Evolutionary conservation across 208 protist species (phyloP).

Genomic region (Lotmaria passim): DNA sequence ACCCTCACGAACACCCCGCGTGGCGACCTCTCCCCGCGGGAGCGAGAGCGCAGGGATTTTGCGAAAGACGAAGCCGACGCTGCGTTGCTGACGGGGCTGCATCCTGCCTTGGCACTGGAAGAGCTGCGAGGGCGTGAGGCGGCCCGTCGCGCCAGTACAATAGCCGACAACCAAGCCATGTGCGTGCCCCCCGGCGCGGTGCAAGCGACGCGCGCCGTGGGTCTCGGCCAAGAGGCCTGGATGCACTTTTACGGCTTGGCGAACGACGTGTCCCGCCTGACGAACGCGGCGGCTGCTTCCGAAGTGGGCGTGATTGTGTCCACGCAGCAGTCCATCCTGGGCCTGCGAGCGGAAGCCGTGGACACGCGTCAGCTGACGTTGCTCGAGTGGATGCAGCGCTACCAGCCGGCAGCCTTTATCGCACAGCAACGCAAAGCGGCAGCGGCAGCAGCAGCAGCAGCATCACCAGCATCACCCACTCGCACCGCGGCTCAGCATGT

Average conservation of each 20-base stretch:
- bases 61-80: not conserved
- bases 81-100: not conserved
- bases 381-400: constrained; percentile 29
- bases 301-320: constrained; percentile 11
- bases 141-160: not conserved
- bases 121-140: constrained; percentile 26
- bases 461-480: not conserved
- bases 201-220: constrained; percentile 4
- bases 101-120: constrained; percentile 45
- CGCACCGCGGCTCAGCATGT: not conserved
- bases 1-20: not conserved
- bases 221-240: constrained; percentile 27
- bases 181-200: constrained; percentile 1
- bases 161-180: not conserved
- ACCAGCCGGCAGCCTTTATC: constrained; percentile 24
- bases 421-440: constrained; percentile 16
- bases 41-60: not conserved
- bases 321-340: constrained; percentile 18
- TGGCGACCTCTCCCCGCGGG: not conserved
- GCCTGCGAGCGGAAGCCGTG: constrained; percentile 13
- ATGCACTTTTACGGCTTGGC: not conserved
- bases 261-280: not conserved
- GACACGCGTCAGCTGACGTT: constrained; percentile 27
- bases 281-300: not conserved
- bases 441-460: constrained; percentile 1